phyloP scores from a whole-genome alignment of 139 green algal species.

The Chlamydomonas sphaeroides region DNA sequence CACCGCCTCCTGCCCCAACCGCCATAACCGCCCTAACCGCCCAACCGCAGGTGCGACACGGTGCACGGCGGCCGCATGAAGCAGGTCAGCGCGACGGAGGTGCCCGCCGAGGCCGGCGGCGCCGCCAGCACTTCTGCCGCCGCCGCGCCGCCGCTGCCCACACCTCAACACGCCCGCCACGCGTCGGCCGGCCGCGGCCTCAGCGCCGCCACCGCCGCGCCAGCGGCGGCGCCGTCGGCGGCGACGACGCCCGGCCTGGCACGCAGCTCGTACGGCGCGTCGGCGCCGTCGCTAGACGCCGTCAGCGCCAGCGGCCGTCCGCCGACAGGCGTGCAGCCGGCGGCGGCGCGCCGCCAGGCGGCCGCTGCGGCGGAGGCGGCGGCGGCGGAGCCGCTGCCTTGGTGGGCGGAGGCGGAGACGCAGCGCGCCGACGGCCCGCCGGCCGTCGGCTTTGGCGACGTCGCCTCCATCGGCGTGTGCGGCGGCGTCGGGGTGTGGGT shows the following conservation, averaged over 20 bases:
- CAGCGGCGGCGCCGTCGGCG: too few relatives aligned
- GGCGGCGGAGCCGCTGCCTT: background rate
- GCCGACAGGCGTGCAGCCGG: too few relatives aligned
- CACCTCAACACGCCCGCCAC: background rate
- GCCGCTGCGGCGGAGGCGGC: background rate
- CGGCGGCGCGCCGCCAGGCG: background rate
- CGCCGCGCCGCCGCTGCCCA: background rate
- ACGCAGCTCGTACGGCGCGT: background rate
- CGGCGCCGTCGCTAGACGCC: too few relatives aligned
- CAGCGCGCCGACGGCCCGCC: background rate
- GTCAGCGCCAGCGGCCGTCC: too few relatives aligned
- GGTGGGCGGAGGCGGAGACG: background rate
- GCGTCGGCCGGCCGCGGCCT: background rate
- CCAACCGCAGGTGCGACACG: slow-evolving; percentile 9
- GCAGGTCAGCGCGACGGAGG: background rate
- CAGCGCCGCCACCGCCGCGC: too few relatives aligned
- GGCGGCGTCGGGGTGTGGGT: slow-evolving; percentile 2
- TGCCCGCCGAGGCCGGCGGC: slow-evolving; percentile 5
- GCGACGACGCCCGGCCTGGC: too few relatives aligned
- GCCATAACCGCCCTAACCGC: background rate
- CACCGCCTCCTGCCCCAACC: too few relatives aligned
- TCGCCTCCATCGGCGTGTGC: background rate
- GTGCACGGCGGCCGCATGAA: slow-evolving; percentile 9
- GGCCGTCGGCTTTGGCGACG: background rate
- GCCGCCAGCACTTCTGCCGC: background rate